Evolutionary conservation across 2,329 filamentous ascomycete genomes (phyloP).

Genomic region (Fusarium concolor): DNA sequence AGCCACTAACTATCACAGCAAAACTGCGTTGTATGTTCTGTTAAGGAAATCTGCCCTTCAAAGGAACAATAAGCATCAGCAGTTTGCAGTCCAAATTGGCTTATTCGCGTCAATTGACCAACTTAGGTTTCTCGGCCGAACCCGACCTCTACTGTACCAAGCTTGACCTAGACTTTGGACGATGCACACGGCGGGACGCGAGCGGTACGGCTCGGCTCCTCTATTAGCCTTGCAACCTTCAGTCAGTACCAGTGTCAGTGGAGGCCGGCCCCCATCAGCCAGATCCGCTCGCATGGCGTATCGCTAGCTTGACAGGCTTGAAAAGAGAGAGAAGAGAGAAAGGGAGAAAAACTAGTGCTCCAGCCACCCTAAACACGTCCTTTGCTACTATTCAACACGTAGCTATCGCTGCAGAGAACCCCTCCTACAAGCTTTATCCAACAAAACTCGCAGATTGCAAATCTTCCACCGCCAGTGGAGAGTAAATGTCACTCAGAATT

Average conservation of each 20-base stretch:
- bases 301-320: slow-evolving; percentile 3
- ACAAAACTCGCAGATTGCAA: slow-evolving; percentile 1
- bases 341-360: not conserved
- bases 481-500: not conserved
- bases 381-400: not conserved
- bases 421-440: slow-evolving; percentile 1
- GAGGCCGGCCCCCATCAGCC: slow-evolving; percentile 20
- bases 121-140: slow-evolving; percentile 31
- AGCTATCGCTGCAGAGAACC: not conserved
- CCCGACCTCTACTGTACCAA: slow-evolving; percentile 11
- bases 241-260: slow-evolving; percentile 4
- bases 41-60: not conserved
- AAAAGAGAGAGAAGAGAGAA: not conserved
- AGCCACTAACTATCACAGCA: slow-evolving; percentile 20
- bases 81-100: slow-evolving; percentile 7
- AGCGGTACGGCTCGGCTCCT: slow-evolving; percentile 44
- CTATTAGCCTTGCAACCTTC: slow-evolving; percentile 39
- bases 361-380: not conserved
- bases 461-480: not conserved
- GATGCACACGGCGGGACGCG: slow-evolving; percentile 33
- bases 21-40: not conserved
- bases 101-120: not conserved
- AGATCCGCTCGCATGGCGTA: slow-evolving; percentile 29
- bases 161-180: slow-evolving; percentile 31
- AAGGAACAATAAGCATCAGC: not conserved